These are phyloP conservation scores for Galerina marginata DNA, from an alignment of 768 basidiomycete genomes.

Conservation along the genomic window DNA sequence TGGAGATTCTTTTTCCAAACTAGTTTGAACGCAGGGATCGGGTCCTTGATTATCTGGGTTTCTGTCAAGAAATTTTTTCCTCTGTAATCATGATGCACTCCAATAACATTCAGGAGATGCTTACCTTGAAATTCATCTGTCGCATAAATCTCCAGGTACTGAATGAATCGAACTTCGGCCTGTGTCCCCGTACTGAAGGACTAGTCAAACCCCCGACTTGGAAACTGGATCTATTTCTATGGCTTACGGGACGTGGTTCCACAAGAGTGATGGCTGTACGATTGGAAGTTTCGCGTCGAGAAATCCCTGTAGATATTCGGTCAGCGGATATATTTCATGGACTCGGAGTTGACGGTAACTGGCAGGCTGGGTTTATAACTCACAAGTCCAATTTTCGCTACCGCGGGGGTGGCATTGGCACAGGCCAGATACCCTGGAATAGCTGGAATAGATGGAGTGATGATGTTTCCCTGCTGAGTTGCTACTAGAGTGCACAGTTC, in stretches of 20 bases:
- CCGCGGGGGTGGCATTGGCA: background rate
- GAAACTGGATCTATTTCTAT: background rate
- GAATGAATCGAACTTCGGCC: background rate
- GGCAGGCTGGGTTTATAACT: background rate
- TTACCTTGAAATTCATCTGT: background rate
- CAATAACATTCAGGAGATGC: background rate
- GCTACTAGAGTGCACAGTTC: background rate
- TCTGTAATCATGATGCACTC: background rate
- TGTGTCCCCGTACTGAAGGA: background rate
- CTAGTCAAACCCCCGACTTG: background rate
- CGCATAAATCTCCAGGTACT: background rate
- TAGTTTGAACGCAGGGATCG: background rate
- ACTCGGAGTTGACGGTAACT: background rate
- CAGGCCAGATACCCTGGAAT: background rate
- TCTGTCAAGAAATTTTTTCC: background rate
- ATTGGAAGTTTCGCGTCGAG: background rate
- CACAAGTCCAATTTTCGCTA: background rate
- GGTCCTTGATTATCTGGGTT: background rate
- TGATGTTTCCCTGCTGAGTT: background rate
- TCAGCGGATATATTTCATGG: background rate
- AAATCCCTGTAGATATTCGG: background rate
- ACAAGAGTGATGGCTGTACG: background rate
- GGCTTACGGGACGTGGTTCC: background rate
- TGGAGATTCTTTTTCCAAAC: background rate
- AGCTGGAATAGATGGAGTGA: background rate